Evolutionary conservation across 2,329 filamentous ascomycete species (phyloP), one percentile per base, ranked within the genome.

Genomic region (Microcera coccophila): DNA sequence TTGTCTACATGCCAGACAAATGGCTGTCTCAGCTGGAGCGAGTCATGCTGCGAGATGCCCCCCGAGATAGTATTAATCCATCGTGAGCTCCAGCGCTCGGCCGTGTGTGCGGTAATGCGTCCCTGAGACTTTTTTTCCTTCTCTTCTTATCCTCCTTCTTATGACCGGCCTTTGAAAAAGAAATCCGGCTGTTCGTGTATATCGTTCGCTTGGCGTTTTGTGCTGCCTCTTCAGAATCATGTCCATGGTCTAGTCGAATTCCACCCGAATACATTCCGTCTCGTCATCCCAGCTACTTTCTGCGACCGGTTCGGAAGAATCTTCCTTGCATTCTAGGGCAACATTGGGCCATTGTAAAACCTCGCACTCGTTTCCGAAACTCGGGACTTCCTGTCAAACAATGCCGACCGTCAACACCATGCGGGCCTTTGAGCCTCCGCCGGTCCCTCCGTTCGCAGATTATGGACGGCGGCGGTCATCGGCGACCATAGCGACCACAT

Each of bases 331-430:
- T n/a, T 21, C 4, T n/a, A 26, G 34, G 18, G 17, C 39, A 22
- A 18, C 26, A 9, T 24, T 37, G 34, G 34, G 38, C 29, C 29
- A 37, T 17, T 16, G 9, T 26, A 19, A 39, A 12, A 19, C 21
- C 10, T n/a, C 8, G 15, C 9, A 17, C 8, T 17, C 29, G 29
- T 5, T 15, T n/a, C 29, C 29, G 29, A 32, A 17, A 32, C 29
- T 28, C 24, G 12, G 15, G n/a, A 32, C 29, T 32, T 32, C 8
- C n/a, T 8, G 12, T 17, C 8, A 14, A 38, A 41, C 16, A 22
- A 59, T 59, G 56, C 56, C 56, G 38, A 59, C 52, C 16, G 33
- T 59, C 36, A 56, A 58, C 44, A 42, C 54, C 19, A 47, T 55
- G 20, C 54, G 52, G 17, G 40, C 52, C 4, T 56, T 58, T 42